Evolutionary conservation across 768 basidiomycete genomes (phyloP), one percentile per base, ranked within the genome.

Genomic region (Chiua virens): DNA sequence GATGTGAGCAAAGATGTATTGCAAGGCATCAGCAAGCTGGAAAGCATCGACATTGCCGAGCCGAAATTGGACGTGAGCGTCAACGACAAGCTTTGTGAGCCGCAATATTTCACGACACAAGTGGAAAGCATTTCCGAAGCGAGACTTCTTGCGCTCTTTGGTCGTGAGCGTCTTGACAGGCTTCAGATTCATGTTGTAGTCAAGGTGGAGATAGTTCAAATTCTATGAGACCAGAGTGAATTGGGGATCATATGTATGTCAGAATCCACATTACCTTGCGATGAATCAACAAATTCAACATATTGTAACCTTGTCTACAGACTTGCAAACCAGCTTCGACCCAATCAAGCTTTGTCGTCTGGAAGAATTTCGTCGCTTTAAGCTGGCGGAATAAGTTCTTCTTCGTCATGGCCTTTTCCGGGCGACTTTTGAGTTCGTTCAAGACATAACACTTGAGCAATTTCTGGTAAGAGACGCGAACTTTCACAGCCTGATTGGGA

Each of bases 291-390:
- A 99, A 75, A 71, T 99, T 99, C 56, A 99, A 76, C 97, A 99
- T 99, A 74, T 98, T 99, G 75, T 97, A 99, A 36, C 97, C 97
- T 68, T 99, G 97, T 58, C 97, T 78, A 75, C 96, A 98, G 47
- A 99, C 96, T 71, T 99, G 97, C 54, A 99, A 73, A 59, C 97
- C 97, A 3, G 96, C 97, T 70, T 99, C 97, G 34, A 99, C 96
- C 97, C 97, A 99, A 70, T 99, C 97, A 59, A 99, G 73, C 58
- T 82, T 92, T 5, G 97, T 99, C 14, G 91, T 92, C 77, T 98
- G 97, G 86, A 99, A 99, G 75, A 99, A 99, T 72, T 98, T 98
- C 51, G 97, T 99, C n/a, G 91, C 87, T 73, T 98, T 98, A 50
- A 94, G 77, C 65, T 94, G 91, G 39, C 92, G 80, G 81, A 99